These are phyloP conservation scores for Salix viminalis DNA, from an alignment of 345 rosid species.

Conservation along the genomic window DNA sequence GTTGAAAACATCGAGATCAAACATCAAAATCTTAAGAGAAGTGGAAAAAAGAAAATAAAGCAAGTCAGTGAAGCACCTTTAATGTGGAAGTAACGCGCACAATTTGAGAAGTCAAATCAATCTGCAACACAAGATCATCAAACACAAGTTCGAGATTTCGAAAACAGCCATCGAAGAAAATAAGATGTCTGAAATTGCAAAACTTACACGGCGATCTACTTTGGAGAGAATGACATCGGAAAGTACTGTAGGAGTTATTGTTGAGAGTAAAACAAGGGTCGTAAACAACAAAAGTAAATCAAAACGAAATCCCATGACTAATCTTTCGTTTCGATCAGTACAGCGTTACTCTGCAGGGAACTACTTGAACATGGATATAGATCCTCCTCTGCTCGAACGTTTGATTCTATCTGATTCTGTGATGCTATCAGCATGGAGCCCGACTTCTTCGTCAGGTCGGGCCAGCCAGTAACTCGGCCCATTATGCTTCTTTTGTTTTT, in stretches of 20 bases:
- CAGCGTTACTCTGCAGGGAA: background rate
- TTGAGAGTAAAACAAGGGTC: constrained; percentile 36
- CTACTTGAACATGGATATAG: background rate
- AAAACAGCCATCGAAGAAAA: background rate
- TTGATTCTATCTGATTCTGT: background rate
- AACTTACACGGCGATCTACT: constrained; percentile 91
- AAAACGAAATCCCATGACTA: constrained; percentile 6
- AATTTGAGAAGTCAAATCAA: constrained; percentile 80
- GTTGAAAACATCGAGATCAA: background rate
- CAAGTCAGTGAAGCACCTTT: constrained; percentile 46
- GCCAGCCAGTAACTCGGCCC: background rate
- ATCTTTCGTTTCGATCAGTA: background rate
- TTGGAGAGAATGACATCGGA: constrained; percentile 82
- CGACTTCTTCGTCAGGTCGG: background rate
- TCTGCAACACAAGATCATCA: constrained; percentile 39
- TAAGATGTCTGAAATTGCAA: background rate
- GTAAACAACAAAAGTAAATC: constrained; percentile 35
- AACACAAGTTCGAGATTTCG: background rate
- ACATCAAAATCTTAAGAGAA: background rate
- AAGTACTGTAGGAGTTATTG: constrained; percentile 39
- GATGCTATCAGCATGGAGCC: background rate
- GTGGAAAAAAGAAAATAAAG: background rate
- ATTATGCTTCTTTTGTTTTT: background rate
- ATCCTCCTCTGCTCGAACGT: background rate
- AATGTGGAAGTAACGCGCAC: constrained; percentile 62